phyloP scores from a whole-genome alignment of 331 rosid species.

The Phaseolus coccineus region DNA sequence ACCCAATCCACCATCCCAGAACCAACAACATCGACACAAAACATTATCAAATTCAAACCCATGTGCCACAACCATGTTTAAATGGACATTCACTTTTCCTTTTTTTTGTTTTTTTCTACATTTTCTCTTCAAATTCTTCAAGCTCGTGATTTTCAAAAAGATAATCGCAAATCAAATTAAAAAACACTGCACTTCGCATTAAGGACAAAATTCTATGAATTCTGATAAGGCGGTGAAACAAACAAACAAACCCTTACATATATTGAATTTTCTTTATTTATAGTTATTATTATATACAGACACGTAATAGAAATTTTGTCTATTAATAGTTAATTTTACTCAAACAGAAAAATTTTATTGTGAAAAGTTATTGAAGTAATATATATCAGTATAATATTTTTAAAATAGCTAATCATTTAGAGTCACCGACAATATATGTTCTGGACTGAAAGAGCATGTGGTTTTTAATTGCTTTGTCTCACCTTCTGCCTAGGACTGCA shows the following conservation, averaged over 20 bases:
- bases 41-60: constrained; percentile 48
- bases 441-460: constrained; percentile 50
- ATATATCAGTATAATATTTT: neutral
- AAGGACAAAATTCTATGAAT: no score
- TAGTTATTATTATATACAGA: no score
- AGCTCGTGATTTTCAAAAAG: no score
- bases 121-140: neutral
- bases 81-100: neutral
- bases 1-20: constrained; percentile 49
- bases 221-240: neutral
- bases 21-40: constrained; percentile 17
- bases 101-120: no score
- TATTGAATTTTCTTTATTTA: no score
- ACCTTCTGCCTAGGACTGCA: constrained; percentile 2
- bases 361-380: no score
- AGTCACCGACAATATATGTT: constrained; percentile 46
- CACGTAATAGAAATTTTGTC: no score
- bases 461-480: constrained; percentile 49
- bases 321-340: no score
- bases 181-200: no score
- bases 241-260: no score
- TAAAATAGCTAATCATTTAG: neutral
- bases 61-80: constrained; percentile 55
- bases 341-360: no score
- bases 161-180: no score